A percentile compares a stretch with the other conserved stretches of the same genome.
Conservation (phyloP, 192 early-diverging fungal species). For the Bifiguratus adelaidae region DNA sequence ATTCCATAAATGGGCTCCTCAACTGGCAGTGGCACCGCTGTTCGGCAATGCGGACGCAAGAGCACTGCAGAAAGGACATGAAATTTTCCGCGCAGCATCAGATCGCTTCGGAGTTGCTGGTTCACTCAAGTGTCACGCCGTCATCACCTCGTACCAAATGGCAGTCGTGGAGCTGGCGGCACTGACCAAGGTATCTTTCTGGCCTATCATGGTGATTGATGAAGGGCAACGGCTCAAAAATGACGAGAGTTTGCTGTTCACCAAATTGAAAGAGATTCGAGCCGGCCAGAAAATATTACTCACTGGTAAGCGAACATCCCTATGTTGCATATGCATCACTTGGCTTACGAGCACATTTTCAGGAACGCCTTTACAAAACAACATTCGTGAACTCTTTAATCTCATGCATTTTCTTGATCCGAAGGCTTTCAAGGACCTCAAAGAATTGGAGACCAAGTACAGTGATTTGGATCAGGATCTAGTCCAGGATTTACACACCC, state of each 20-base stretch:
- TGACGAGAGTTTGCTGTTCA: conserved; percentile 45
- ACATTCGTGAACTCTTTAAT: conserved; percentile 60
- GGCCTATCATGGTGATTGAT: conserved; percentile 60
- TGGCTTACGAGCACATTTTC: conserved; percentile 13
- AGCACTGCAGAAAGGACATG: conserved; percentile 35
- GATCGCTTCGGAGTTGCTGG: no score
- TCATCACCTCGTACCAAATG: conserved; percentile 54
- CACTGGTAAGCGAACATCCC: conserved; percentile 33
- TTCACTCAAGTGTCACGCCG: conserved; percentile 52
- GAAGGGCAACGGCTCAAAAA: conserved; percentile 77
- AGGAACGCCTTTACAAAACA: conserved; percentile 65
- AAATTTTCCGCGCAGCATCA: conserved; percentile 24
- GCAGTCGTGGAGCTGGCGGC: conserved; percentile 27
- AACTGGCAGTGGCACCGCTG: conserved; percentile 42
- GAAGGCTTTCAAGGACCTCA: conserved; percentile 39
- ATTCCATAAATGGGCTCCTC: conserved; percentile 59
- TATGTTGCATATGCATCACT: conserved; percentile 1
- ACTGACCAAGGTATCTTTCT: conserved; percentile 38
- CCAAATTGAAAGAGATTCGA: conserved; percentile 33
- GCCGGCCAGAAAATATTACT: conserved; percentile 43
- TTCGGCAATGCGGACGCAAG: conserved; percentile 33
- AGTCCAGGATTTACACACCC: conserved; percentile 57
- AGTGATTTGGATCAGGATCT: conserved; percentile 32
- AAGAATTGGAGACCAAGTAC: conserved; percentile 43
- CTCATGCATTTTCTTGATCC: conserved; percentile 64